Evolutionary conservation across 2,329 filamentous ascomycete genomes (phyloP), one percentile per base, ranked within the genome.

Genomic region (Stagonosporopsis tanaceti): DNA sequence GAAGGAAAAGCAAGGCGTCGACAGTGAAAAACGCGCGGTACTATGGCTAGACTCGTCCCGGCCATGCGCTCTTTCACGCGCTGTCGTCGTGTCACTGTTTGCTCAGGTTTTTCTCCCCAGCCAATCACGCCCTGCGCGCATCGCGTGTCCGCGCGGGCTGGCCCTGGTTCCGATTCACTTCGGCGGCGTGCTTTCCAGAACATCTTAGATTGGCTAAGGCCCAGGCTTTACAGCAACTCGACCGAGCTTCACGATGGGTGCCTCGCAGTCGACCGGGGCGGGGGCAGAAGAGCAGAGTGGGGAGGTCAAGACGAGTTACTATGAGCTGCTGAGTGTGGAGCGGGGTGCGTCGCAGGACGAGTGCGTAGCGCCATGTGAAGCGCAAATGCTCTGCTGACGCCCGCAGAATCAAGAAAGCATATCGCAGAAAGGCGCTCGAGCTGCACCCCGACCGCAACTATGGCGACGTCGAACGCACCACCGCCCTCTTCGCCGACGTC

Each of bases 381-480:
- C 15, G 2, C 6, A 8, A n/a, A 11, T 28, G 37, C 32, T 9
- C 17, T 12, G 25, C 47, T 58, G 57, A 51, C 15, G 14, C 11
- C 22, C 5, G 22, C n/a, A 94, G 90, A 63, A 93, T 99, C 71
- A 97, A 97, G 72, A 96, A 92, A 71, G 93, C 93, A 14, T 99
- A 99, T 77, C 87, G 92, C 63, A 88, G 82, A 60, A 97, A 94
- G 74, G 95, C 95, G 1, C 86, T 99, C 46, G 93, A 97, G 75
- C 83, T 98, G 9, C 95, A 99, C 75, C 95, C 95, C 0, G 95
- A 99, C 77, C 90, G 93, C 66, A 99, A 99, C 76, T 89, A 90
- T 74, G 89, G 91, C 68, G 89, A 97, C 71, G 88, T 90, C 60
- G 92, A 96, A 69, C 85, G 87, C 62, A 89, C 94, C 2, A 99